phyloP scores from a whole-genome alignment of 2,329 filamentous ascomycete genomes.

The Xylaria digitata region DNA sequence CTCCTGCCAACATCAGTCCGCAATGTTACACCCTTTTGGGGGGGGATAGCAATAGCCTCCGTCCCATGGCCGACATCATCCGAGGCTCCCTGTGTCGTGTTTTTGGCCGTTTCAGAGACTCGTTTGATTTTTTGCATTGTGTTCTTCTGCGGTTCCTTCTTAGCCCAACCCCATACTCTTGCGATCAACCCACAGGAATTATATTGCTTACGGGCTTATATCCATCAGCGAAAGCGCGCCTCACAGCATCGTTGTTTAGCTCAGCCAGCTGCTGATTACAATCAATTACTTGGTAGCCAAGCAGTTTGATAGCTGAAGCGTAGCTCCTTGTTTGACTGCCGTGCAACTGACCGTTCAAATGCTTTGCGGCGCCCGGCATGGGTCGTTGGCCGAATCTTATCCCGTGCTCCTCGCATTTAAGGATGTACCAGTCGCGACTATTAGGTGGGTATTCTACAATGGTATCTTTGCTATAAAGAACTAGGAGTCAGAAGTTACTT shows the following conservation, averaged over 20 bases:
- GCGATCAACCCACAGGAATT: constrained; percentile 29
- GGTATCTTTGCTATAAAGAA: constrained; percentile 42
- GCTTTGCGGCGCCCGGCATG: constrained; percentile 54
- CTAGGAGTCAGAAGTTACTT: constrained; percentile 2
- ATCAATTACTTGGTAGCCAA: constrained; percentile 52
- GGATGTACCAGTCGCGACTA: constrained; percentile 54
- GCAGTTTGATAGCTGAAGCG: constrained; percentile 46
- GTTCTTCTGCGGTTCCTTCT: constrained; percentile 1
- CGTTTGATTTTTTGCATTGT: background rate
- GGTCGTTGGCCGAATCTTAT: constrained; percentile 53
- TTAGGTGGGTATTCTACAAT: constrained; percentile 43
- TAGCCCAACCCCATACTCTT: background rate
- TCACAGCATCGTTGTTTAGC: constrained; percentile 51
- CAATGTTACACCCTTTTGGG: background rate
- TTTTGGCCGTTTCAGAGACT: background rate
- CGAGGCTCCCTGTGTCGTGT: background rate
- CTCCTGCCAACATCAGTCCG: background rate
- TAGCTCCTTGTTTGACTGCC: constrained; percentile 48
- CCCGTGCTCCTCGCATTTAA: constrained; percentile 54
- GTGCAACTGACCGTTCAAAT: constrained; percentile 51
- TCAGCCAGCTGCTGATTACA: constrained; percentile 48
- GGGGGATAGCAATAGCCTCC: background rate
- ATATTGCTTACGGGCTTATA: constrained; percentile 46
- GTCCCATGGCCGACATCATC: background rate
- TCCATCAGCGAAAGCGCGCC: constrained; percentile 47